These are phyloP conservation scores for Allantophomopsis cytisporea DNA, from an alignment of 2,329 filamentous ascomycete genomes.

Conservation along the genomic window DNA sequence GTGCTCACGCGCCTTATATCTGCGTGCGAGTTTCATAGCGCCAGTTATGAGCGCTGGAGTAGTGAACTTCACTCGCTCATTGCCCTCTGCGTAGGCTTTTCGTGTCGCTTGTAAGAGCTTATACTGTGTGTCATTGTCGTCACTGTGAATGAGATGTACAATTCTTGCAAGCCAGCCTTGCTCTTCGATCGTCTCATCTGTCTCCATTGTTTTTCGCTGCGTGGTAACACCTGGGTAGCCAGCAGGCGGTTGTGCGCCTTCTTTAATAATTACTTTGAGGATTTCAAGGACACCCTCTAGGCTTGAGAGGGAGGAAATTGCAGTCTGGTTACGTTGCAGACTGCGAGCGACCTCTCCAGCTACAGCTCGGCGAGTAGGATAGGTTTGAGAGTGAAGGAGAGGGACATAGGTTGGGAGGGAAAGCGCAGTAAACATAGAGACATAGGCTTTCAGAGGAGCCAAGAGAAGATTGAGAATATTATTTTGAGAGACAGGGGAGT, in stretches of 20 bases:
- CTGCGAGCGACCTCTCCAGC: slow-evolving; percentile 77
- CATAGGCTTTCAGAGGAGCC: slow-evolving; percentile 78
- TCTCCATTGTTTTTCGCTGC: slow-evolving; percentile 68
- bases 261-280: slow-evolving; percentile 82
- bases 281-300: slow-evolving; percentile 83
- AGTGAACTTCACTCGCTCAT: slow-evolving; percentile 91
- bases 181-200: slow-evolving; percentile 94
- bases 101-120: slow-evolving; percentile 79
- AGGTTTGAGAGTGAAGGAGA: slow-evolving; percentile 81
- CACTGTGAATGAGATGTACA: slow-evolving; percentile 71
- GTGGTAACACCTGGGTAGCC: slow-evolving; percentile 67
- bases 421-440: slow-evolving; percentile 90
- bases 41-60: slow-evolving; percentile 85
- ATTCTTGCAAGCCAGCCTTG: slow-evolving; percentile 94
- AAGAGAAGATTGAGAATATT: slow-evolving; percentile 84
- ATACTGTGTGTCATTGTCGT: slow-evolving; percentile 88
- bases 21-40: slow-evolving; percentile 76
- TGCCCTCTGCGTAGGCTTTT: slow-evolving; percentile 81
- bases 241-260: slow-evolving; percentile 72
- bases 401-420: slow-evolving; percentile 86
- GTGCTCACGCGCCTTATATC: slow-evolving; percentile 84
- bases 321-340: slow-evolving; percentile 70
- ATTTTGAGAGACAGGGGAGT: slow-evolving; percentile 75
- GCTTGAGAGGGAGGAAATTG: slow-evolving; percentile 64
- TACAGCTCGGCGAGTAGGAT: slow-evolving; percentile 79